Conservation (phyloP, 805 yeast genomes). For the Myxozyma geophila region DNA sequence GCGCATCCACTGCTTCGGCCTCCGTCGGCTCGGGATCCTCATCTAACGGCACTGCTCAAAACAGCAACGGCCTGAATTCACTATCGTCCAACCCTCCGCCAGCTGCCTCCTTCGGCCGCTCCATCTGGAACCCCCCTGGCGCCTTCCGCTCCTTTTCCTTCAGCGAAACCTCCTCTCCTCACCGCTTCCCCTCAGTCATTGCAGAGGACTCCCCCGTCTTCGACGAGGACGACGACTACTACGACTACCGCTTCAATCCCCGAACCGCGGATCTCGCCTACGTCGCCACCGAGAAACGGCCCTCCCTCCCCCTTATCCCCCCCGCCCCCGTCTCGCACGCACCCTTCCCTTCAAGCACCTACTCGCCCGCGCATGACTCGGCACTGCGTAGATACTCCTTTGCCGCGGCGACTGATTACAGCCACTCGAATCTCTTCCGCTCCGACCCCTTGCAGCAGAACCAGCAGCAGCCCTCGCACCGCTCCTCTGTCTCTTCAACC, state of each 20-base stretch:
- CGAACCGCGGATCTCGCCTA: background rate
- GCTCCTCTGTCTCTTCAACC: background rate
- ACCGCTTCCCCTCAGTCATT: constrained; percentile 15
- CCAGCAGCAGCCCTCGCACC: constrained; percentile 3
- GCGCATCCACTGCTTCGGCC: constrained; percentile 5
- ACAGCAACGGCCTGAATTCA: no score
- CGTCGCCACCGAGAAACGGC: constrained; percentile 14
- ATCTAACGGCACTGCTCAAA: background rate
- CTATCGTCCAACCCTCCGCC: background rate
- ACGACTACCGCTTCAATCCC: constrained; percentile 6
- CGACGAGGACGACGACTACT: constrained; percentile 27
- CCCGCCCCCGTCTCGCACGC: background rate
- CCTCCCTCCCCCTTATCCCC: background rate
- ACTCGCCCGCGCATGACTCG: background rate
- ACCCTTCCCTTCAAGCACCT: background rate
- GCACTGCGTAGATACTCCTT: constrained; percentile 4
- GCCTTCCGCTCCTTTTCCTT: constrained; percentile 15
- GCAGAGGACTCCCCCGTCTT: constrained; percentile 24
- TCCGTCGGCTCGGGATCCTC: constrained; percentile 1
- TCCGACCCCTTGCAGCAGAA: background rate
- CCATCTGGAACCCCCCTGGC: constrained; percentile 13
- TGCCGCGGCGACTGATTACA: constrained; percentile 1
- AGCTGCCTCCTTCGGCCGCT: constrained; percentile 5
- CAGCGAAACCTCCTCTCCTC: constrained; percentile 17
- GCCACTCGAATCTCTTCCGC: background rate